A percentile compares a stretch with the other conserved stretches of the same genome.
Conservation (phyloP, 257 asterid species). For the Lycium barbarum region DNA sequence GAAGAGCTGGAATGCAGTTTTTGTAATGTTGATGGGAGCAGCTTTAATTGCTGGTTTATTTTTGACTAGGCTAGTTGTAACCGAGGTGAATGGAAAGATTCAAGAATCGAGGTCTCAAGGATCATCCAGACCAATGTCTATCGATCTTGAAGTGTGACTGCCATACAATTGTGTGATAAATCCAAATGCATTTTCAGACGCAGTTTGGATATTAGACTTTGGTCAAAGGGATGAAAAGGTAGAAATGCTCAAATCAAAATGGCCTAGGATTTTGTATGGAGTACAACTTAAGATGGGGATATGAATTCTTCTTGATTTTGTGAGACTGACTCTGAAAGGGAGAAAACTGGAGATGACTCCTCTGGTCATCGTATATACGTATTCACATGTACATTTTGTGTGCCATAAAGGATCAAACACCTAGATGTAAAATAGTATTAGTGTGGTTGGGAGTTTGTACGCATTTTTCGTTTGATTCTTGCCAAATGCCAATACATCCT, state of each 20-base stretch:
- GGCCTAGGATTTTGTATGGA: neutral
- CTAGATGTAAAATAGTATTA: neutral
- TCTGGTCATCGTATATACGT: neutral
- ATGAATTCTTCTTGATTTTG: neutral
- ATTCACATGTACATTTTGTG: neutral
- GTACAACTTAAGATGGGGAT: neutral
- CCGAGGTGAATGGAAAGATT: conserved; percentile 80
- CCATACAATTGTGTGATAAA: neutral
- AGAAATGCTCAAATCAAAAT: conserved; percentile 23
- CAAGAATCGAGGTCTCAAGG: conserved; percentile 49
- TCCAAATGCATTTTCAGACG: neutral
- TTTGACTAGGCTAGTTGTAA: conserved; percentile 76
- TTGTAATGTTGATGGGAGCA: conserved; percentile 90
- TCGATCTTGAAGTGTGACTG: conserved; percentile 55
- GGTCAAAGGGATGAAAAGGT: conserved; percentile 23
- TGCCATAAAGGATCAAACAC: neutral
- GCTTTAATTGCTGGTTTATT: conserved; percentile 85
- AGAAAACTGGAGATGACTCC: neutral
- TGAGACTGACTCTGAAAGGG: neutral
- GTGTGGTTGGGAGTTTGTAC: neutral
- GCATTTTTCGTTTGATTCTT: neutral
- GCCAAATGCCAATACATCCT: neutral
- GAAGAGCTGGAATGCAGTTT: conserved; percentile 86
- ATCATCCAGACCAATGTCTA: conserved; percentile 35
- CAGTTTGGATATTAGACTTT: conserved; percentile 18